These are phyloP conservation scores for Epichloe festucae DNA, from an alignment of 2,329 filamentous ascomycete genomes.

Conservation along the genomic window DNA sequence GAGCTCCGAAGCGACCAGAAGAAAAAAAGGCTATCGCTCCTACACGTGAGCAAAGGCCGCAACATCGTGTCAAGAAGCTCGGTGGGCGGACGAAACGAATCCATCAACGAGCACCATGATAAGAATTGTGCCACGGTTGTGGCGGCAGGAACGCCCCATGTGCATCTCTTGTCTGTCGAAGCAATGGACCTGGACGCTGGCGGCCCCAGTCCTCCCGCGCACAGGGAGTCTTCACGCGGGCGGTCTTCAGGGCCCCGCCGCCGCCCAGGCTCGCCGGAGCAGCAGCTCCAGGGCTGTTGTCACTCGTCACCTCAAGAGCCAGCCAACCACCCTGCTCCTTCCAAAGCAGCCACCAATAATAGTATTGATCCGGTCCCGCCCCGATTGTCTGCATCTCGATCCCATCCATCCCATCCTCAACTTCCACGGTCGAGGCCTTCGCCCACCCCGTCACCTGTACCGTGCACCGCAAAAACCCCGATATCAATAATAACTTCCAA, in stretches of 20 bases:
- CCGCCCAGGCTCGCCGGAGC: not conserved
- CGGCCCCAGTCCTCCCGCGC: no score
- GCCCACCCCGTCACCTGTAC: not conserved
- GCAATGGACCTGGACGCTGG: no score
- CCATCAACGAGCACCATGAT: not conserved
- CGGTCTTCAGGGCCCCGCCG: not conserved
- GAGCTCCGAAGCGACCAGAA: not conserved
- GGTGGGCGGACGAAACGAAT: not conserved
- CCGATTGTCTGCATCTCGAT: constrained; percentile 4
- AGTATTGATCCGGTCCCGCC: constrained; percentile 1
- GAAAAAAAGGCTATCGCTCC: not conserved
- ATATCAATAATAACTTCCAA: not conserved
- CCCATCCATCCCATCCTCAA: constrained; percentile 7
- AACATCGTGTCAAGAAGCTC: not conserved
- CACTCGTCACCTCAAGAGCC: not conserved
- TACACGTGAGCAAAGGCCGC: not conserved
- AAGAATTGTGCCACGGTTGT: not conserved
- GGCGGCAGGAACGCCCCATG: not conserved
- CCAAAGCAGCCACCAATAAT: not conserved
- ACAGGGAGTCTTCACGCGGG: not conserved
- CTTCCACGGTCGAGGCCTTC: constrained; percentile 2
- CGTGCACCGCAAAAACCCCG: not conserved
- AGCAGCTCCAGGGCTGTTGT: not conserved
- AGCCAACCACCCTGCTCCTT: not conserved
- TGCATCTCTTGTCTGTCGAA: no score